Conservation (phyloP, 176 grass and related monocot genomes). For the Puya raimondii region DNA sequence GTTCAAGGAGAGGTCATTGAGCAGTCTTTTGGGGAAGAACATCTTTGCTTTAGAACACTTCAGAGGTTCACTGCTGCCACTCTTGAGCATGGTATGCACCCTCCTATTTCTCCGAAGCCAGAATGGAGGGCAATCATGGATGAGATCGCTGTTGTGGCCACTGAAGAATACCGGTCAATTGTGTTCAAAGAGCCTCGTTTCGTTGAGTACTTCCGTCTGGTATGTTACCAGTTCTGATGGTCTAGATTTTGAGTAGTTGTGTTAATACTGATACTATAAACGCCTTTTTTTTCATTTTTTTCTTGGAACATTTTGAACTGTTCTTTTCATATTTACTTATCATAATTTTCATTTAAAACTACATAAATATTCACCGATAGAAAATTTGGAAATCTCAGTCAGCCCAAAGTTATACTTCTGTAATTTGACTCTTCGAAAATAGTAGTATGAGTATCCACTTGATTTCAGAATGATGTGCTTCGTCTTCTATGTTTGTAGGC, state of each 20-base stretch:
- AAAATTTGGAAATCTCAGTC: neutral
- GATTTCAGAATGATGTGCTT: neutral
- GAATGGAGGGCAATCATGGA: slow-evolving; percentile 93
- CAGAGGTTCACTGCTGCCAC: slow-evolving; percentile 92
- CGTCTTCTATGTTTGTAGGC: slow-evolving; percentile 44
- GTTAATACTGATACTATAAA: neutral
- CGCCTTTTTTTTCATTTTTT: neutral
- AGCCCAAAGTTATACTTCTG: neutral
- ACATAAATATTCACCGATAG: neutral
- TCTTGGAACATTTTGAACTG: neutral
- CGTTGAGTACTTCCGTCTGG: slow-evolving; percentile 93
- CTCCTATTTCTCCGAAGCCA: slow-evolving; percentile 79
- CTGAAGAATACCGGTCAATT: slow-evolving; percentile 77
- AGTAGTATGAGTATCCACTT: too few species aligned
- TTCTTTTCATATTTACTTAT: neutral
- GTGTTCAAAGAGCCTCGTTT: slow-evolving; percentile 89
- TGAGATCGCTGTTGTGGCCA: slow-evolving; percentile 78
- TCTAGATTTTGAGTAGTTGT: too few species aligned
- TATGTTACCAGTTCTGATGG: slow-evolving; percentile 23
- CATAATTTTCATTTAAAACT: neutral
- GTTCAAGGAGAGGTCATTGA: slow-evolving; percentile 95
- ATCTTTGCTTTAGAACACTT: slow-evolving; percentile 88
- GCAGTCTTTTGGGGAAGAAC: slow-evolving; percentile 93
- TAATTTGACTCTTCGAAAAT: neutral
- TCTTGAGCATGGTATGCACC: slow-evolving; percentile 94